A percentile compares a stretch with the other conserved stretches of the same genome.
Evolutionary conservation across 163 green algal genomes (phyloP).

Genomic region (Trebouxia gelatinosa): DNA sequence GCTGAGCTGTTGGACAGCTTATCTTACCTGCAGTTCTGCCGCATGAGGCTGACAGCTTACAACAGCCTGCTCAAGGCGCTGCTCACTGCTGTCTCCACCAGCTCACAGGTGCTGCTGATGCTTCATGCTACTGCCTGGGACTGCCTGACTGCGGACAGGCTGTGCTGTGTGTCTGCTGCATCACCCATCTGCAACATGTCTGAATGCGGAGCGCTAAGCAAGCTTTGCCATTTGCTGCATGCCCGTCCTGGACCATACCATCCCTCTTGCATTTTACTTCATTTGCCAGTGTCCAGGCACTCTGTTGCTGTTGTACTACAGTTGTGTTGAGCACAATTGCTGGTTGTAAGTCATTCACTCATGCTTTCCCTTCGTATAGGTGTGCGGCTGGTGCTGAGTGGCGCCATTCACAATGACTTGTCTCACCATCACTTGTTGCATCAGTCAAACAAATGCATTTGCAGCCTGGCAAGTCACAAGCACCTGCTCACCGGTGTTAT

Average conservation of each 20-base stretch:
- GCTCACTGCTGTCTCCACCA: conserved; percentile 28
- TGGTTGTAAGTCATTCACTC: too few species aligned
- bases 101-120: background rate
- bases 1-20: conserved; percentile 26
- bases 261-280: too few species aligned
- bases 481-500: too few species aligned
- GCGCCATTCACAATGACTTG: too few species aligned
- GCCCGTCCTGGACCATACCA: background rate
- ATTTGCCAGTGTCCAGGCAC: background rate
- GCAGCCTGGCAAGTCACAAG: too few species aligned
- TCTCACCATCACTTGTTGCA: too few species aligned
- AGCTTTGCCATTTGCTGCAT: background rate
- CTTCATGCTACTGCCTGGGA: background rate
- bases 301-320: background rate
- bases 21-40: conserved; percentile 50
- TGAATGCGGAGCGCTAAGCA: background rate
- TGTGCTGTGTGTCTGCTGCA: background rate
- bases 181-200: background rate
- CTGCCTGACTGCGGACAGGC: background rate
- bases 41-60: conserved; percentile 36
- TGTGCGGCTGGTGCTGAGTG: too few species aligned
- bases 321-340: too few species aligned
- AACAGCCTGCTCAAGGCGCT: conserved; percentile 34
- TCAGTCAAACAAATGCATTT: too few species aligned
- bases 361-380: too few species aligned